phyloP scores from a whole-genome alignment of 805 yeast species.

The Zygosaccharomyces rouxii region DNA sequence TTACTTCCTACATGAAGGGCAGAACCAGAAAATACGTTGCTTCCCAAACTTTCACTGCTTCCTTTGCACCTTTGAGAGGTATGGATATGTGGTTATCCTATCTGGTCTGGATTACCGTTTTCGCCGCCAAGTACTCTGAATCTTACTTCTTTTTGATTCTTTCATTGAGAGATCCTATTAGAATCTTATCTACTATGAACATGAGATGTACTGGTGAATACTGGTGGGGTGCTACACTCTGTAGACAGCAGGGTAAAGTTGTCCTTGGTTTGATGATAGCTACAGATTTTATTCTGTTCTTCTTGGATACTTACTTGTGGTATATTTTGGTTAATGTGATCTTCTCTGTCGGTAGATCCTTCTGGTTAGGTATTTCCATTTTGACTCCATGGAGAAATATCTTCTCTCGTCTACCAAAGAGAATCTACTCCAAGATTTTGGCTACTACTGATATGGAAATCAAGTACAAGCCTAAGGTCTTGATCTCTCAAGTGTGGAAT shows the following conservation, averaged over 20 bases:
- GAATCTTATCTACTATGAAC: conserved; percentile 74
- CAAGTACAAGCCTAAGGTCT: conserved; percentile 96
- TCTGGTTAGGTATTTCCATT: conserved; percentile 97
- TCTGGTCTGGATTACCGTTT: conserved; percentile 83
- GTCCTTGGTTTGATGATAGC: conserved; percentile 89
- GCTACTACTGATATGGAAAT: conserved; percentile 99
- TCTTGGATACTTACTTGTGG: conserved; percentile 99
- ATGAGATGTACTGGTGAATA: conserved; percentile 96
- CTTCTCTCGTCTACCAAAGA: conserved; percentile 95
- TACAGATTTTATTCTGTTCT: conserved; percentile 91
- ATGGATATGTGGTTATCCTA: conserved; percentile 96
- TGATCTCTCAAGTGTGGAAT: conserved; percentile 98
- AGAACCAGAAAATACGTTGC: conserved; percentile 84
- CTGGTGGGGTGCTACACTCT: conserved; percentile 72
- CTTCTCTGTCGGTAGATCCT: conserved; percentile 95
- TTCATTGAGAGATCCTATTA: conserved; percentile 90
- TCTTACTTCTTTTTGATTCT: conserved; percentile 89
- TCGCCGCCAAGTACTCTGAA: conserved; percentile 83
- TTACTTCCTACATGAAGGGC: conserved; percentile 86
- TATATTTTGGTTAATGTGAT: conserved; percentile 92
- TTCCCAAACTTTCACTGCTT: conserved; percentile 93
- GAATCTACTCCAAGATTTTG: conserved; percentile 95
- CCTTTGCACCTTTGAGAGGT: conserved; percentile 74
- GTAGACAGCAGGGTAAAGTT: conserved; percentile 83
- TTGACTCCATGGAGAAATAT: conserved; percentile 99